Conservation (phyloP, 257 asterid genomes). For the Solanum lycopersicoides region DNA sequence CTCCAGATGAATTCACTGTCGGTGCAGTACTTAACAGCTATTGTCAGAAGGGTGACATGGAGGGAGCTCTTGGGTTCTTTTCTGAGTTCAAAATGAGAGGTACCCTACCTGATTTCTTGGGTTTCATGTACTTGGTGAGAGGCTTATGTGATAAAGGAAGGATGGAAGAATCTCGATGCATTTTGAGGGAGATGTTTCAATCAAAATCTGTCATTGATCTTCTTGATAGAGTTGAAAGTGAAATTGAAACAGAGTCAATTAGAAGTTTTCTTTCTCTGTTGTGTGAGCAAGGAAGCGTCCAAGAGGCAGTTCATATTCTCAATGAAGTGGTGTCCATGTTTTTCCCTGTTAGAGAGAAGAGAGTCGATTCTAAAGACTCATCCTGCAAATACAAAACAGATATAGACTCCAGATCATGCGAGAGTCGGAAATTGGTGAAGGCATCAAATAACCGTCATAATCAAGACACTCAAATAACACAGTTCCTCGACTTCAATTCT, state of each 20-base stretch:
- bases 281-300: conserved; percentile 74
- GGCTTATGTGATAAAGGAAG: conserved; percentile 88
- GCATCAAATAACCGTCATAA: neutral
- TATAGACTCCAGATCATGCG: conserved; percentile 6
- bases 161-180: conserved; percentile 81
- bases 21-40: conserved; percentile 63
- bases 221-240: conserved; percentile 36
- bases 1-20: conserved; percentile 76
- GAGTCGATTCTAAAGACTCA: conserved; percentile 1
- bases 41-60: conserved; percentile 78
- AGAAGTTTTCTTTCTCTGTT: conserved; percentile 42
- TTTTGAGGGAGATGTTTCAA: conserved; percentile 78
- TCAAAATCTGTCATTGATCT: conserved; percentile 37
- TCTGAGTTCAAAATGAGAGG: conserved; percentile 41
- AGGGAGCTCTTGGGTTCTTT: conserved; percentile 65
- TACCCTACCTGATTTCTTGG: conserved; percentile 67
- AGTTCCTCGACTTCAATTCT: conserved; percentile 43
- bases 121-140: conserved; percentile 59
- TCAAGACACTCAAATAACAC: conserved; percentile 19
- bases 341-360: conserved; percentile 19
- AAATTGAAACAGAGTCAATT: conserved; percentile 49
- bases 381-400: neutral
- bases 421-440: conserved; percentile 10
- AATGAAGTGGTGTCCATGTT: conserved; percentile 49
- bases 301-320: conserved; percentile 62